Conservation (phyloP, 2,329 filamentous ascomycete genomes). For the Alternaria solani region DNA sequence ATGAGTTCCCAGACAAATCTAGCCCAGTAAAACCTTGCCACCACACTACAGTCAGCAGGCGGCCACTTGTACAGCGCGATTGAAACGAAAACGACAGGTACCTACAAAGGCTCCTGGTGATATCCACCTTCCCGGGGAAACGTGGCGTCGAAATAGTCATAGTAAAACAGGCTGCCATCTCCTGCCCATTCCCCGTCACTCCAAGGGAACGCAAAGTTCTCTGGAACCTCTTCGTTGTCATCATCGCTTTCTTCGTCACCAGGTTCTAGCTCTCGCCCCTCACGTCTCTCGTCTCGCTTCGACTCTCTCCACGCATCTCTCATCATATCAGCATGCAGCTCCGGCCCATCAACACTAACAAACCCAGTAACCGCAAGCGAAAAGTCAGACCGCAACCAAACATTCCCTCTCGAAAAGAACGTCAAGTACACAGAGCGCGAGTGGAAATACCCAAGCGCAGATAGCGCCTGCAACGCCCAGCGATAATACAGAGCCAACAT, state of each 20-base stretch:
- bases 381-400: slow-evolving; percentile 16
- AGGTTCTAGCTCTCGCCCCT: background rate
- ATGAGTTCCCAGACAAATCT: slow-evolving; percentile 14
- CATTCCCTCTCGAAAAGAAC: slow-evolving; percentile 6
- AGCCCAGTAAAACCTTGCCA: slow-evolving; percentile 8
- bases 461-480: slow-evolving; percentile 18
- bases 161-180: background rate
- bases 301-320: background rate
- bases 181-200: background rate
- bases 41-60: background rate
- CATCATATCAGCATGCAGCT: background rate
- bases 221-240: background rate
- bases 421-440: slow-evolving; percentile 12
- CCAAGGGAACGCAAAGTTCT: background rate
- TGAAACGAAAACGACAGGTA: fast-evolving
- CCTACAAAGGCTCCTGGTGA: background rate
- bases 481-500: slow-evolving; percentile 19
- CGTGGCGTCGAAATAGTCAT: background rate
- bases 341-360: background rate
- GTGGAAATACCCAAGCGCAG: slow-evolving; percentile 10
- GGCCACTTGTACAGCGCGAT: too few relatives aligned
- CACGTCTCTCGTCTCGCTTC: background rate
- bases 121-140: background rate
- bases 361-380: slow-evolving; percentile 19
- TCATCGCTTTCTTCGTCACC: background rate